phyloP scores from a whole-genome alignment of 78 protist species.

The Speleostelium caveatum region DNA sequence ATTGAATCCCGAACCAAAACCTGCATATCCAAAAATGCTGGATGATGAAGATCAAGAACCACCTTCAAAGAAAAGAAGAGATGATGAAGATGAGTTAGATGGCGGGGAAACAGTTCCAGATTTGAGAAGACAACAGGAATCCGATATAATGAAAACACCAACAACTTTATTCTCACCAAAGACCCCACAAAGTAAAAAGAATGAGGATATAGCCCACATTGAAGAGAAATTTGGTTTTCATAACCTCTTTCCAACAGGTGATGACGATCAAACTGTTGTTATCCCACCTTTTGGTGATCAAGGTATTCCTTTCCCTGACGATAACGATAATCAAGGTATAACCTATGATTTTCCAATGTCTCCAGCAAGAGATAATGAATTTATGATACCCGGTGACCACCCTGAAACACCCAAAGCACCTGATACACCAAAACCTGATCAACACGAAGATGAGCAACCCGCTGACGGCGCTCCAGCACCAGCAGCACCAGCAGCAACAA shows the following conservation, averaged over 20 bases:
- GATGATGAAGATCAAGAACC: not conserved
- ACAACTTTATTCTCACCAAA: too few species aligned
- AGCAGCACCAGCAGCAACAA: not conserved
- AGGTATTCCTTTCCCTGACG: too few species aligned
- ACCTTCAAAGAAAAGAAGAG: not conserved
- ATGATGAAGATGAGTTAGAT: not conserved
- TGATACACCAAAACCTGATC: not conserved
- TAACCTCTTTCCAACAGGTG: too few species aligned
- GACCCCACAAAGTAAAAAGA: too few species aligned
- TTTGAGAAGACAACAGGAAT: too few species aligned
- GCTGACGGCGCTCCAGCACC: not conserved
- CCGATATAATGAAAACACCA: not conserved
- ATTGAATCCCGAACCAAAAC: slow-evolving; percentile 8
- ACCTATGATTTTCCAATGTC: not conserved
- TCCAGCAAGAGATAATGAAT: not conserved
- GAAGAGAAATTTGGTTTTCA: too few species aligned
- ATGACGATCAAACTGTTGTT: too few species aligned
- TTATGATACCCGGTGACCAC: not conserved
- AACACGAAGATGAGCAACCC: not conserved
- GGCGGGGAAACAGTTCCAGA: not conserved
- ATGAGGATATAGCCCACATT: too few species aligned
- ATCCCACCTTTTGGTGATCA: too few species aligned
- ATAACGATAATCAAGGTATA: too few species aligned
- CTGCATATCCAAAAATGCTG: not conserved
- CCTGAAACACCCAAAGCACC: too few species aligned